A percentile compares a stretch with the other conserved stretches of the same genome.
These are phyloP conservation scores for Abelmoschus esculentus DNA, from an alignment of 345 rosid species.

Conservation along the genomic window DNA sequence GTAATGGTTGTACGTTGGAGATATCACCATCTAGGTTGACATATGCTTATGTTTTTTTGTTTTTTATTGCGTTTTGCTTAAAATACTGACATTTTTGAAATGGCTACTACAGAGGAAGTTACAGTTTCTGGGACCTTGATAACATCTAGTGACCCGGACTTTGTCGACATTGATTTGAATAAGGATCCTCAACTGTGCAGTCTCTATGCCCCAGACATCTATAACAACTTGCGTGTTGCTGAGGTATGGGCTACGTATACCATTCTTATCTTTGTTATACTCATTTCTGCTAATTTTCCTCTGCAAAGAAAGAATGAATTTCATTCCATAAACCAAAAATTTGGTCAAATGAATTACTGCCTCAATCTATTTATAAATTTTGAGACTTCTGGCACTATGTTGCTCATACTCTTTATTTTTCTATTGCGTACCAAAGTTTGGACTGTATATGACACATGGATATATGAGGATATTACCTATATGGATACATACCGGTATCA, in stretches of 20 bases:
- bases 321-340: neutral
- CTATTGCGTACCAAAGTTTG: neutral
- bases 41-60: neutral
- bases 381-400: neutral
- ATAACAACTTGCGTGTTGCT: slow-evolving; percentile 56
- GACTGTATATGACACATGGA: neutral
- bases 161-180: slow-evolving; percentile 61
- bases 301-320: slow-evolving; percentile 3
- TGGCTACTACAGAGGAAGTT: slow-evolving; percentile 32
- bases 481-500: neutral
- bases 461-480: neutral
- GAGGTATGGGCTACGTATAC: slow-evolving; percentile 47
- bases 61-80: slow-evolving; percentile 7
- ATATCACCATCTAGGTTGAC: neutral
- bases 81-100: slow-evolving; percentile 17
- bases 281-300: neutral
- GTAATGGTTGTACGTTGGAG: too few species aligned
- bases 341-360: neutral
- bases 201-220: slow-evolving; percentile 67
- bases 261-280: neutral
- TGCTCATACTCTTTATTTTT: neutral
- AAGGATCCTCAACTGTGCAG: slow-evolving; percentile 68
- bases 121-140: slow-evolving; percentile 19
- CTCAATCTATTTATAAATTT: neutral
- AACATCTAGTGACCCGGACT: slow-evolving; percentile 28